Percentiles rank a stretch among this genome's conserved stretches.
phyloP scores from a whole-genome alignment of 106 monocot genomes.

The Chionographis japonica region DNA sequence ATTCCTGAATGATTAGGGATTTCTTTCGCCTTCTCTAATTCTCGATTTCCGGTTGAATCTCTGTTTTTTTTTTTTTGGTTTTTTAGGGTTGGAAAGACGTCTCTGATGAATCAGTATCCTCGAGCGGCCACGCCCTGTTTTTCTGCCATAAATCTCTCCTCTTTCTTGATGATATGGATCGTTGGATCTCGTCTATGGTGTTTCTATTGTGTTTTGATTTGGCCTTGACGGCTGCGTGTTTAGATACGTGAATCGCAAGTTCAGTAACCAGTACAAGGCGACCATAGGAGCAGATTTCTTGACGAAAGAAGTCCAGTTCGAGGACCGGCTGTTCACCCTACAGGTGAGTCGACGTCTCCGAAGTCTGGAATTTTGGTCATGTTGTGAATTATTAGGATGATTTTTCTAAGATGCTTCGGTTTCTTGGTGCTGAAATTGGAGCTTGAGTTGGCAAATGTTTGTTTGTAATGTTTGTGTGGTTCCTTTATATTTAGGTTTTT shows the following conservation, averaged over 20 bases:
- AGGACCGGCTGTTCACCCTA: slow-evolving; percentile 76
- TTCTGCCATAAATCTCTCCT: background rate
- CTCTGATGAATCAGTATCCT: slow-evolving; percentile 81
- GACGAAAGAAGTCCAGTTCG: slow-evolving; percentile 83
- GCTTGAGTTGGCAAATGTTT: too few species aligned
- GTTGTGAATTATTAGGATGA: background rate
- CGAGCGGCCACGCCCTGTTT: background rate
- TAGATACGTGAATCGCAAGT: slow-evolving; percentile 85
- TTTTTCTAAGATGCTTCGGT: too few species aligned
- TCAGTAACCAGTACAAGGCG: slow-evolving; percentile 88
- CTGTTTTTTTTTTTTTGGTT: background rate
- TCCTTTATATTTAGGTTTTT: too few species aligned
- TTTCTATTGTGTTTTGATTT: background rate
- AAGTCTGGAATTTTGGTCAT: background rate
- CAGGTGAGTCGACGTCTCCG: slow-evolving; percentile 33
- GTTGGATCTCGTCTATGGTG: background rate
- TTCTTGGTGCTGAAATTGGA: too few species aligned
- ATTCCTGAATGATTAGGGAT: background rate
- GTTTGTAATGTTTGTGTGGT: too few species aligned
- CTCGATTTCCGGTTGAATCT: background rate
- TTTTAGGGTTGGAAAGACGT: slow-evolving; percentile 81
- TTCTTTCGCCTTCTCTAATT: background rate
- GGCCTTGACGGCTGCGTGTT: background rate
- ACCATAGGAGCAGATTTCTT: slow-evolving; percentile 87
- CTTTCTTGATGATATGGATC: background rate